Base-by-base conservation (phyloP, 2,329 filamentous ascomycete genomes). In the Uncinocarpus reesii region DNA sequence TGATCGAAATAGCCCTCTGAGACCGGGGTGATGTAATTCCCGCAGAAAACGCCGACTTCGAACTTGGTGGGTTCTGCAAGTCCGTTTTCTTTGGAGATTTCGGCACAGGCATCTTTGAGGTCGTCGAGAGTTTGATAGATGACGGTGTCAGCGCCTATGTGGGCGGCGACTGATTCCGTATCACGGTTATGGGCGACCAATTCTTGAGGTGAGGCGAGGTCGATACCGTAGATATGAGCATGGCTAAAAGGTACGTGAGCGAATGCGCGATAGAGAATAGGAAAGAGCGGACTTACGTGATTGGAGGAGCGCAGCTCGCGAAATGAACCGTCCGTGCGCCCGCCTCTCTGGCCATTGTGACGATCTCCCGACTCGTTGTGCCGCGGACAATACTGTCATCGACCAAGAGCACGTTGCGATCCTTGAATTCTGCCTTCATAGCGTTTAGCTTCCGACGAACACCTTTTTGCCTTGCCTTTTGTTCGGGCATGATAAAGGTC, bases 301-400 rank as follows among this genome's bases (percentile, higher is more conserved):
- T 86, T 7, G 82, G 82, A 1, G 89, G 89, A 5, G 84, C 79
- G 65, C 86, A 94, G 43, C 80, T 86, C 44, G 83, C 83, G 58
- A 95, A 86, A 58, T 88, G 83, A 44, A 95, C 84, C 62, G 84
- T 86, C 57, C 77, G 80, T 1, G 89, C 89, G 18, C 84, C 85
- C 8, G 84, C 82, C 68, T 95, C 88, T 43, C 83, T 76, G 10
- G 85, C 86, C 88, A 95, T 94, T 49, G 71, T 75, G 24, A 89
- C 82, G 53, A 88, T 89, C 63, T 88, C 84, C 40, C 81, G 73
- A 52, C 79, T 83, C 1, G 86, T 94, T 0, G 85, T 93, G 42
- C 88, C 89, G 31, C 89, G 79, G 3, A 95, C 89, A 51, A 95
- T 87, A 57, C 81, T 86, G 67, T 95, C 90, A 57, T 95, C 90